Evolutionary conservation across 371 early-diverging fungal species (phyloP), one percentile per base, ranked within the genome.

Genomic region (Lichtheimia hyalospora): DNA sequence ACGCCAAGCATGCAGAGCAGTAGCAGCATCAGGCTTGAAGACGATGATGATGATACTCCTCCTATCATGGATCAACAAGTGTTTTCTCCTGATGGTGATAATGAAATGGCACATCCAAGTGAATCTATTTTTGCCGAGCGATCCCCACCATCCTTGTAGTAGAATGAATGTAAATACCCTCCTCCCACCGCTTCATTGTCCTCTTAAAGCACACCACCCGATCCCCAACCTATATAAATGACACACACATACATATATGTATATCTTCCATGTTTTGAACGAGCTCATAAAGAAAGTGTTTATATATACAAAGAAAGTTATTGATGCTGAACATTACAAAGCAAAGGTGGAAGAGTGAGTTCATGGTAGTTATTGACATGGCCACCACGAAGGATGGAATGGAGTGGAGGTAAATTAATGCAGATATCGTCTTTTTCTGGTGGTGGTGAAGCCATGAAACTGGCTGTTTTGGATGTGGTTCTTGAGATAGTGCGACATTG

Each of bases 41-140:
- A 53, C 16, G 66, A 67, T 4, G 61, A 57, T 18, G 54, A 40
- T 50, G 53, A 44, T 23, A 28, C 13, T 6, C 21, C 14, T 3
- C 14, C 49, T 24, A 24, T 41, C 20, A 43, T 43, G 6, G 39
- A 43, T 42, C 54, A 59, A 46, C 52, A 60, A 55, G 76, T 83
- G 14, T 83, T 75, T 66, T 83, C 84, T 10, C 84, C 86, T 14
- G 86, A 83, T 58, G 86, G 86, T 3, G 86, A 86, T 60, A 86
- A 84, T 49, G 86, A 86, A 44, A 79, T 83, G 5, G 86, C 71
- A 14, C 60, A 70, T 59, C 81, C 81, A 25, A 75, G 70, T 34
- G 81, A 80, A 18, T 77, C 77, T 41, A 63, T 80, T 7, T 60
- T 75, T 57, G 67, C 49, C 13, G 64, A 57, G 42, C 44, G 44